Evolutionary conservation across 768 basidiomycete genomes (phyloP).

Genomic region (Termitomyces titanicus): DNA sequence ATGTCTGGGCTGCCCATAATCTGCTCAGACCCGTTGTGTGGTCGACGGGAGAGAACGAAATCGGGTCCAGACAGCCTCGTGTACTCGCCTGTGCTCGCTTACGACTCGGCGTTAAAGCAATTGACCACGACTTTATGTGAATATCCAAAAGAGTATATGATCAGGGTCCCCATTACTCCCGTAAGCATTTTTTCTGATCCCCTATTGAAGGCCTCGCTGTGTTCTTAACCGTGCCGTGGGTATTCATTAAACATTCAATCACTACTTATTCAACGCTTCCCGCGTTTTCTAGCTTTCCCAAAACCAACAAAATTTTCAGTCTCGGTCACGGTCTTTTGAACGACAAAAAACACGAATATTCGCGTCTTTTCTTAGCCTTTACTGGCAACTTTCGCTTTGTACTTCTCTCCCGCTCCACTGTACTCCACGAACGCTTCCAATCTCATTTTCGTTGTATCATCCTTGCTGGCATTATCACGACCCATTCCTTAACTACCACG

Average conservation of each 20-base stretch:
- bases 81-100: slow-evolving; percentile 18
- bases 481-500: slow-evolving; percentile 6
- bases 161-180: slow-evolving; percentile 14
- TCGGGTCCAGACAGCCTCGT: slow-evolving; percentile 1
- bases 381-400: slow-evolving; percentile 8
- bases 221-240: slow-evolving; percentile 9
- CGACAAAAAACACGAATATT: slow-evolving; percentile 6
- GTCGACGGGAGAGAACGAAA: not conserved
- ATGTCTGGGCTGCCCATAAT: too few relatives aligned
- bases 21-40: not conserved
- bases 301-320: slow-evolving; percentile 6
- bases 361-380: slow-evolving; percentile 7
- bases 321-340: not conserved
- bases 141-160: slow-evolving; percentile 16
- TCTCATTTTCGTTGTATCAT: slow-evolving; percentile 5
- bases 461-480: slow-evolving; percentile 9
- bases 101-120: slow-evolving; percentile 15
- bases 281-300: slow-evolving; percentile 4
- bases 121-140: slow-evolving; percentile 17
- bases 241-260: slow-evolving; percentile 6
- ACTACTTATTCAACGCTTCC: slow-evolving; percentile 15
- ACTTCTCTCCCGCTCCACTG: slow-evolving; percentile 8
- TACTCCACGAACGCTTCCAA: slow-evolving; percentile 8
- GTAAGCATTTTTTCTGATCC: slow-evolving; percentile 19
- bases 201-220: slow-evolving; percentile 15